Conservation (phyloP, 202 grass and related monocot genomes). For the Digitaria exilis region DNA sequence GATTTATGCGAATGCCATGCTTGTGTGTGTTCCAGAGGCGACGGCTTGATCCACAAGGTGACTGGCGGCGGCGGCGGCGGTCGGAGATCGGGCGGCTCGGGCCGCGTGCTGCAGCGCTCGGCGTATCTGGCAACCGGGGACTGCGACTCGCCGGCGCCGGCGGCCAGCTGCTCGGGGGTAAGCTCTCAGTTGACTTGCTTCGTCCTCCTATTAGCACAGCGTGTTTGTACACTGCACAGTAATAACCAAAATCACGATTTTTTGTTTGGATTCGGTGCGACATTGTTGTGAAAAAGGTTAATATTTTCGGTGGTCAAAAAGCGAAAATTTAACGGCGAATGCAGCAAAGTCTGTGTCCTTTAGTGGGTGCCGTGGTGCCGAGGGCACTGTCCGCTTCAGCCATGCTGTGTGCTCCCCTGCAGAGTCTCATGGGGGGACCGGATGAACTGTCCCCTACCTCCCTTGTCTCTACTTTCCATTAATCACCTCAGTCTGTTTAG, state of each 20-base stretch:
- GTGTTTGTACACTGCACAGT: not conserved
- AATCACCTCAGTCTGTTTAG: constrained; percentile 17
- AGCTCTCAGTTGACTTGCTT: constrained; percentile 46
- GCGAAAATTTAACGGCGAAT: constrained; percentile 39
- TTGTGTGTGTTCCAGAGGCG: constrained; percentile 44
- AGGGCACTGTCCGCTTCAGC: constrained; percentile 43
- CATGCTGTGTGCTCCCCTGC: constrained; percentile 28
- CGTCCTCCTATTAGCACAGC: not conserved
- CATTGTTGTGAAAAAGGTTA: not conserved
- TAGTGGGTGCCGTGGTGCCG: constrained; percentile 48
- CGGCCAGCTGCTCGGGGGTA: constrained; percentile 63
- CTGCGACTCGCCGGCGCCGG: constrained; percentile 32
- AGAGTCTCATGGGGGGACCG: constrained; percentile 27
- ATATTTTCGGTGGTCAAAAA: constrained; percentile 31
- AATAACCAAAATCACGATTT: not conserved
- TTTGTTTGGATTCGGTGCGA: constrained; percentile 18
- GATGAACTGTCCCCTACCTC: constrained; percentile 41
- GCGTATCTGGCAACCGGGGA: constrained; percentile 20
- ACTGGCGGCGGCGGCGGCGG: too few species aligned
- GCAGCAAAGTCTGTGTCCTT: constrained; percentile 29
- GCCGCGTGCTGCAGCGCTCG: constrained; percentile 40
- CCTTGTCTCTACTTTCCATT: constrained; percentile 33
- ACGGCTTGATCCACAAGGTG: constrained; percentile 60
- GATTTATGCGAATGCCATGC: not conserved
- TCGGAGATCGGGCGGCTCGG: constrained; percentile 42